phyloP scores from a whole-genome alignment of 2,329 filamentous ascomycete species.

The Myriosclerotinia duriaeana region DNA sequence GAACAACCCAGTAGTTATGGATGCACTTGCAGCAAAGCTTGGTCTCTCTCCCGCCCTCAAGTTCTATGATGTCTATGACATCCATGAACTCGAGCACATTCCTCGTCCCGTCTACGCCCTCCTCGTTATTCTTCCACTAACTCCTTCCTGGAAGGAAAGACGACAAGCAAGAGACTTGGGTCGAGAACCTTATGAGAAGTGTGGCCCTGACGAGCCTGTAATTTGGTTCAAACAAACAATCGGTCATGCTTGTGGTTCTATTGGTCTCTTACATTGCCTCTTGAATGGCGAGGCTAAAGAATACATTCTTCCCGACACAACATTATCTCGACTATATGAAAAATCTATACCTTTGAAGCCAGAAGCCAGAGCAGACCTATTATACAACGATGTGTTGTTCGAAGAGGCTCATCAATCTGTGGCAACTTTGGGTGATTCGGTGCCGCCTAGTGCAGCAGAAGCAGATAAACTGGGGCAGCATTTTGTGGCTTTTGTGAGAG shows the following conservation, averaged over 20 bases:
- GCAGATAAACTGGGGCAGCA: constrained; percentile 83
- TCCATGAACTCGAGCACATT: constrained; percentile 79
- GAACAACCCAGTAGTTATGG: constrained; percentile 84
- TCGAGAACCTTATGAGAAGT: constrained; percentile 62
- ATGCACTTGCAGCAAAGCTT: constrained; percentile 74
- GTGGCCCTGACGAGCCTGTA: constrained; percentile 71
- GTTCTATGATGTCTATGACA: constrained; percentile 91
- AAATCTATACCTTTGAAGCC: constrained; percentile 70
- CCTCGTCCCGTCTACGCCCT: constrained; percentile 86
- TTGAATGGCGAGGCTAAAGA: constrained; percentile 76
- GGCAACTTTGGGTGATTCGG: constrained; percentile 73
- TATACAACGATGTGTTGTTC: constrained; percentile 74
- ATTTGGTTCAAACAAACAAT: constrained; percentile 97
- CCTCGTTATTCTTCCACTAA: constrained; percentile 88
- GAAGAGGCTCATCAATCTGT: constrained; percentile 77
- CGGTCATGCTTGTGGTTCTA: constrained; percentile 86
- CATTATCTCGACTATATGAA: constrained; percentile 53
- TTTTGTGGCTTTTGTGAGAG: constrained; percentile 92
- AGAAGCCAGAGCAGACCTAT: constrained; percentile 63
- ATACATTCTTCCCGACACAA: constrained; percentile 50
- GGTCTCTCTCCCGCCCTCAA: constrained; percentile 75
- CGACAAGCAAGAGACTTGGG: constrained; percentile 71
- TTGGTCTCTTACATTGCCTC: constrained; percentile 81
- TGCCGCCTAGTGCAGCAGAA: constrained; percentile 66
- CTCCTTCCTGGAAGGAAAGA: constrained; percentile 72